These are phyloP conservation scores for Tillandsia leiboldiana DNA, from an alignment of 176 grass and related monocot genomes.

Conservation along the genomic window DNA sequence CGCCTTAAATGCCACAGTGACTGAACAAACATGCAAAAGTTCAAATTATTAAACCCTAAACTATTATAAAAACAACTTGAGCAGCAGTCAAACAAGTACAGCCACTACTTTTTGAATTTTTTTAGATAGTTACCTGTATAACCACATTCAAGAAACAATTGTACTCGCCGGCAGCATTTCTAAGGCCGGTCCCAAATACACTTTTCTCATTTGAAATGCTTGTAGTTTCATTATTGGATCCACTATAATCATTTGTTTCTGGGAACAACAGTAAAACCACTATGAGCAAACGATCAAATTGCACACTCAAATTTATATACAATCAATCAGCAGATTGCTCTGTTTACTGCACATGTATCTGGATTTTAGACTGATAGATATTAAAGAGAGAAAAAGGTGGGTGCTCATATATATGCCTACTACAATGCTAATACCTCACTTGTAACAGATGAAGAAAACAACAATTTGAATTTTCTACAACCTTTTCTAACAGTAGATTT, in stretches of 20 bases:
- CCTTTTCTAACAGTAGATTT: neutral
- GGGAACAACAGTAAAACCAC: slow-evolving; percentile 9
- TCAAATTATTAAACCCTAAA: neutral
- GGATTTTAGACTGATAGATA: neutral
- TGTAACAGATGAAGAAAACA: neutral
- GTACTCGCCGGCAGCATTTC: slow-evolving; percentile 95
- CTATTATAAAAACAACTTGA: slow-evolving; percentile 5
- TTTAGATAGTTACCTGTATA: slow-evolving; percentile 65
- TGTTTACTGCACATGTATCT: neutral
- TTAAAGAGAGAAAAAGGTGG: neutral
- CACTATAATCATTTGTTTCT: slow-evolving; percentile 28
- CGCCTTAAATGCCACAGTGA: slow-evolving; percentile 88
- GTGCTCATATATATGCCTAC: neutral
- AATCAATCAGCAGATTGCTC: neutral
- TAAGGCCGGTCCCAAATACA: slow-evolving; percentile 62
- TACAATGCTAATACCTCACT: neutral
- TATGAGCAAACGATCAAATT: neutral
- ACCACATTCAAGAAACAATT: slow-evolving; percentile 99
- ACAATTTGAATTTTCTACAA: neutral
- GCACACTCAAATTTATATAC: neutral
- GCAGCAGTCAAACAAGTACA: neutral
- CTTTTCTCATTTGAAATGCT: slow-evolving; percentile 44
- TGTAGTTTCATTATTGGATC: slow-evolving; percentile 25
- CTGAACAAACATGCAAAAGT: slow-evolving; percentile 33
- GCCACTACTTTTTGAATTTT: neutral